Conservation (phyloP, 805 yeast species). For the Wickerhamomyces ciferrii region DNA sequence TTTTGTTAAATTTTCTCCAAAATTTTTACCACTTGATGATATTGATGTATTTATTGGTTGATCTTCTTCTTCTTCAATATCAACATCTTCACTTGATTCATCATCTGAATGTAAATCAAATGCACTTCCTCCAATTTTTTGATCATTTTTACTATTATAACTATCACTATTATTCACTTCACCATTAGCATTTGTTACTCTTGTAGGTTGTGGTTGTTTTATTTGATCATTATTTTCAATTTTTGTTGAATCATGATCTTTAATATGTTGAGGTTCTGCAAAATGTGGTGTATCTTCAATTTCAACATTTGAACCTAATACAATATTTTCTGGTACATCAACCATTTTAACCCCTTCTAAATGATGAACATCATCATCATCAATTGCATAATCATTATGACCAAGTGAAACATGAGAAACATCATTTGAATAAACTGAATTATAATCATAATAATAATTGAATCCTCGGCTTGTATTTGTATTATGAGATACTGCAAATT, state of each 20-base stretch:
- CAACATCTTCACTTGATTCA: background rate
- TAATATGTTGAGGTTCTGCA: background rate
- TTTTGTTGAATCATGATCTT: background rate
- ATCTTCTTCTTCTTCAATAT: background rate
- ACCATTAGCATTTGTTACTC: background rate
- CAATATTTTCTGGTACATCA: slow-evolving; percentile 24
- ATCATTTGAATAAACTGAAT: slow-evolving; percentile 63
- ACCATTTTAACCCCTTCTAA: slow-evolving; percentile 21
- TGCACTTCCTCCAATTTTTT: background rate
- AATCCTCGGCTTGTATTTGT: slow-evolving; percentile 69
- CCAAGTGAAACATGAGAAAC: slow-evolving; percentile 16
- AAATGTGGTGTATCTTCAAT: slow-evolving; percentile 9
- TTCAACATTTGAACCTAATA: slow-evolving; percentile 20
- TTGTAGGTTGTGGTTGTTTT: background rate
- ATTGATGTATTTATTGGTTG: background rate
- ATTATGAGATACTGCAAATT: slow-evolving; percentile 62
- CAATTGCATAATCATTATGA: slow-evolving; percentile 12
- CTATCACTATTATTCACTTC: background rate
- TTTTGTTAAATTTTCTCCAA: slow-evolving; percentile 6
- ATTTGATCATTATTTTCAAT: background rate
- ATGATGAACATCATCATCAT: slow-evolving; percentile 18
- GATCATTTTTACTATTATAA: background rate
- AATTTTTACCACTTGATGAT: background rate
- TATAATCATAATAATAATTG: slow-evolving; percentile 76
- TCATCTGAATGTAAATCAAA: background rate